Evolutionary conservation across 140 eudicot genomes (phyloP).

Genomic region (Erigeron philadelphicus): DNA sequence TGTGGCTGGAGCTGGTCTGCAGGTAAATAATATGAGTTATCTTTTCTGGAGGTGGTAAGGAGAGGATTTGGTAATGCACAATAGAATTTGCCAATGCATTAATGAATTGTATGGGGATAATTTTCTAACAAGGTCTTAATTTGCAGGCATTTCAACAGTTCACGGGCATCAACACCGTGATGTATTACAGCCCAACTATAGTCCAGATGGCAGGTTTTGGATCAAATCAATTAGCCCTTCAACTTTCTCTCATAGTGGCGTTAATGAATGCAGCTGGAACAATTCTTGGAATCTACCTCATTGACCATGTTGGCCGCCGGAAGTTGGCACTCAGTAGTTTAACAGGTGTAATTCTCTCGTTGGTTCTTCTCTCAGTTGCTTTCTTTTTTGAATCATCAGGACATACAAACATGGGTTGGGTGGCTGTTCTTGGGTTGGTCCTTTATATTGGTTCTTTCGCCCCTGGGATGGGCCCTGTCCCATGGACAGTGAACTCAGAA

Average conservation of each 20-base stretch:
- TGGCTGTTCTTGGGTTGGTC: constrained; percentile 33
- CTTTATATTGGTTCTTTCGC: constrained; percentile 34
- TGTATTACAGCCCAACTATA: constrained; percentile 36
- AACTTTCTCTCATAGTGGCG: constrained; percentile 29
- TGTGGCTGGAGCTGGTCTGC: constrained; percentile 78
- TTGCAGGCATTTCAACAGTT: constrained; percentile 29
- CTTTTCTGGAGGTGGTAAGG: not conserved
- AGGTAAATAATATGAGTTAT: constrained; percentile 32
- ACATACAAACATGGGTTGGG: constrained; percentile 20
- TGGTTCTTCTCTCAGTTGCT: constrained; percentile 23
- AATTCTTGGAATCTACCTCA: constrained; percentile 28
- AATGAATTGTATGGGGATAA: not conserved
- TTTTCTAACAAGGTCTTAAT: not conserved
- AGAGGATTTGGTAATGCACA: not conserved
- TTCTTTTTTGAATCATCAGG: constrained; percentile 24
- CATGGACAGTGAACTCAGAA: constrained; percentile 43
- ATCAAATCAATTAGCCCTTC: constrained; percentile 31
- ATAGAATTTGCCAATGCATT: too few species aligned
- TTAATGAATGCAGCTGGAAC: constrained; percentile 31
- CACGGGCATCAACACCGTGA: constrained; percentile 33
- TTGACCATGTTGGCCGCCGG: constrained; percentile 29
- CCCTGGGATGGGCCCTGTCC: constrained; percentile 44
- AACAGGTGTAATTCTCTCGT: constrained; percentile 26
- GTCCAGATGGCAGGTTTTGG: constrained; percentile 33
- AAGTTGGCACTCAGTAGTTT: constrained; percentile 28